These are phyloP conservation scores for Melanomma pulvis-pyrius DNA, from an alignment of 495 filamentous ascomycete species.

Conservation along the genomic window DNA sequence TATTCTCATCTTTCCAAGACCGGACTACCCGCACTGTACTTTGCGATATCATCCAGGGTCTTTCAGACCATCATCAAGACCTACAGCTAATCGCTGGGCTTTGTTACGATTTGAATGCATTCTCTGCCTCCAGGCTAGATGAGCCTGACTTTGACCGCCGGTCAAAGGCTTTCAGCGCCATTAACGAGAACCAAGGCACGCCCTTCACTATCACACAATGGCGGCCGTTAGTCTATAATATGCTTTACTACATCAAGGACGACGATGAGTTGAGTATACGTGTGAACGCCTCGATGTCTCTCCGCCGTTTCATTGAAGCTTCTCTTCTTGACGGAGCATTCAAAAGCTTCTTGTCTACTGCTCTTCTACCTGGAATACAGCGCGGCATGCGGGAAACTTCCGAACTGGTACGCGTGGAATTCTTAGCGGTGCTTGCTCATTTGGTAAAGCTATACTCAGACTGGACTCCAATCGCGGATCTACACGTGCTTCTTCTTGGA, in stretches of 20 bases:
- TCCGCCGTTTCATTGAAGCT: conserved; percentile 79
- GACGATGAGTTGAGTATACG: conserved; percentile 86
- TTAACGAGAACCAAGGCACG: conserved; percentile 60
- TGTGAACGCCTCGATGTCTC: conserved; percentile 76
- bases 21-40: conserved; percentile 70
- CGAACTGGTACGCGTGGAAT: conserved; percentile 82
- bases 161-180: conserved; percentile 70
- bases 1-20: conserved; percentile 88
- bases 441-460: conserved; percentile 70
- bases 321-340: conserved; percentile 49
- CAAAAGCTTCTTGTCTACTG: conserved; percentile 58
- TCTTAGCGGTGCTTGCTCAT: conserved; percentile 74
- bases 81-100: conserved; percentile 67
- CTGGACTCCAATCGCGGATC: conserved; percentile 71
- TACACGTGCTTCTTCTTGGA: conserved; percentile 71
- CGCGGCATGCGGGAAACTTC: conserved; percentile 72
- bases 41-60: conserved; percentile 68
- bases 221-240: conserved; percentile 87
- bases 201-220: conserved; percentile 75
- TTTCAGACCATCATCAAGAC: conserved; percentile 63
- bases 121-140: conserved; percentile 65
- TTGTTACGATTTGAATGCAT: conserved; percentile 80
- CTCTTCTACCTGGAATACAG: conserved; percentile 75
- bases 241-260: conserved; percentile 84
- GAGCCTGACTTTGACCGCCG: conserved; percentile 86